Evolutionary conservation across 495 filamentous ascomycete genomes (phyloP).

Genomic region (Parmelia sp.): DNA sequence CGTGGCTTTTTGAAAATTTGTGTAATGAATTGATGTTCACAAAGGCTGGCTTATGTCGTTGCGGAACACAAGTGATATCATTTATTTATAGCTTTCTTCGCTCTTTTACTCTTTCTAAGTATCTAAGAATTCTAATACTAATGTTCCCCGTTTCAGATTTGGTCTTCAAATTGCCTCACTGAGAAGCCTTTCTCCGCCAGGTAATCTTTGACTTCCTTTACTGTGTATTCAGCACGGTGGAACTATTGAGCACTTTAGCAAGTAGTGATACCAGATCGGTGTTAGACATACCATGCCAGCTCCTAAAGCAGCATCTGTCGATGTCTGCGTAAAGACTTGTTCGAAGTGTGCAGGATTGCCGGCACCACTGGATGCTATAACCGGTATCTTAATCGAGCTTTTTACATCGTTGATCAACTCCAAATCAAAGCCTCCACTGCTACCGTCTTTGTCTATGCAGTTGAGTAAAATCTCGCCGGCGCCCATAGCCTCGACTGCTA

Average conservation of each 20-base stretch:
- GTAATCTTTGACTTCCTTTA: constrained; percentile 86
- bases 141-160: constrained; percentile 20
- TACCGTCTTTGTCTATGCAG: constrained; percentile 95
- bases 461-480: constrained; percentile 91
- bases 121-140: not conserved
- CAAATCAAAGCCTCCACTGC: constrained; percentile 89
- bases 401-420: constrained; percentile 89
- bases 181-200: constrained; percentile 63
- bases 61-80: no score
- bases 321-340: constrained; percentile 81
- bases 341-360: constrained; percentile 84
- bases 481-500: constrained; percentile 93
- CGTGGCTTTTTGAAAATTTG: not conserved
- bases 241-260: constrained; percentile 47
- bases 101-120: not conserved
- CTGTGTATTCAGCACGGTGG: constrained; percentile 90
- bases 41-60: no score
- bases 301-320: constrained; percentile 85
- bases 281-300: constrained; percentile 73
- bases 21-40: no score
- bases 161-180: constrained; percentile 65
- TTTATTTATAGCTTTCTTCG: not conserved
- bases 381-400: constrained; percentile 73
- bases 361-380: constrained; percentile 92
- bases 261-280: constrained; percentile 5